A percentile compares a stretch with the other conserved stretches of the same genome.
Evolutionary conservation across 805 yeast genomes (phyloP).

Genomic region (Wickerhamiella kurtzmanii): DNA sequence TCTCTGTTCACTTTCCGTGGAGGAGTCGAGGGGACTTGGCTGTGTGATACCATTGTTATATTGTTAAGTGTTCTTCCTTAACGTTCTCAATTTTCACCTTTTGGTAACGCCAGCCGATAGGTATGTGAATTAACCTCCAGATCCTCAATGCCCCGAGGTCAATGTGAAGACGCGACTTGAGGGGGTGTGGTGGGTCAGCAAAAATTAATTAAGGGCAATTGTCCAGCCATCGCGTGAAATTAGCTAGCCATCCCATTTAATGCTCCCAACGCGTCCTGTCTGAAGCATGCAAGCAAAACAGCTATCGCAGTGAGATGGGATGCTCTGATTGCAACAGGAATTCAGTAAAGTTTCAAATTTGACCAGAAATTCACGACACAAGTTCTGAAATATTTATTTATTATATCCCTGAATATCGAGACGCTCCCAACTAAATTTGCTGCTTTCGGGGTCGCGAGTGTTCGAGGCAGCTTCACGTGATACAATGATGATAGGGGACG

Average conservation of each 20-base stretch:
- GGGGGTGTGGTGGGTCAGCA: not conserved
- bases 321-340: no score
- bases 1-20: conserved; percentile 15
- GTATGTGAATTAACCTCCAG: not conserved
- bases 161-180: not conserved
- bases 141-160: not conserved
- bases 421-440: no score
- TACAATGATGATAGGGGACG: no score
- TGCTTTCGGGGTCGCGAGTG: no score
- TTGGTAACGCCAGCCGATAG: not conserved
- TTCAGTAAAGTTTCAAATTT: no score
- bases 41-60: not conserved
- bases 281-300: not conserved
- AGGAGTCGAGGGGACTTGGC: conserved; percentile 20
- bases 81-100: not conserved
- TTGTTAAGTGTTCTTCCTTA: not conserved
- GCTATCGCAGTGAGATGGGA: not conserved
- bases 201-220: not conserved
- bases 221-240: not conserved
- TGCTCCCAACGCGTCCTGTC: not conserved
- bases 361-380: no score
- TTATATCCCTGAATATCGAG: no score
- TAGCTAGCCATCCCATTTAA: not conserved
- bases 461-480: no score
- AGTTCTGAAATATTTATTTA: no score